Percentiles rank a stretch among this genome's conserved stretches.
Conservation (phyloP, 2,329 filamentous ascomycete genomes). For the Hypoxylon sp. region DNA sequence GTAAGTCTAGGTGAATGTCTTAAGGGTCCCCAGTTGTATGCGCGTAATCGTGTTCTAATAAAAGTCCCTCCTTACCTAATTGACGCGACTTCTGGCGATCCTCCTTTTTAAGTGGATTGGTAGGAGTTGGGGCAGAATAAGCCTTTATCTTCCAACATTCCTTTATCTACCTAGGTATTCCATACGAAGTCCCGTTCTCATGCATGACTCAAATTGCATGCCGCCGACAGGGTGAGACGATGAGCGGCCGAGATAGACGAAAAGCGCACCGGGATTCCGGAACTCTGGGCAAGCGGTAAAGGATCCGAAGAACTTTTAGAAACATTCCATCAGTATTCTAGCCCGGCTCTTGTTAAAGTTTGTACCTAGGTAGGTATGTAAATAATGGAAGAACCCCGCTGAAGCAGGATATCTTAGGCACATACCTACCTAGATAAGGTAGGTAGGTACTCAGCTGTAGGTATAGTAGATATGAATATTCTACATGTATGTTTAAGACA, state of each 20-base stretch:
- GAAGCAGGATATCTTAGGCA: background rate
- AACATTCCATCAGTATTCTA: background rate
- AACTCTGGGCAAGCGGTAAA: background rate
- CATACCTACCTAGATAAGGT: too few relatives aligned
- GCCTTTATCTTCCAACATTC: background rate
- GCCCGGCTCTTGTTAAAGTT: background rate
- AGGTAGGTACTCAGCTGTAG: too few relatives aligned
- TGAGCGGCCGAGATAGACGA: background rate
- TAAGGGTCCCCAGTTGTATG: background rate
- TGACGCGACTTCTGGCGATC: background rate
- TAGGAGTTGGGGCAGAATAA: background rate
- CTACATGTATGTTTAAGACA: background rate
- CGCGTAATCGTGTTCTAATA: background rate
- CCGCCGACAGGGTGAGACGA: background rate
- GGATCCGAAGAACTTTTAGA: background rate
- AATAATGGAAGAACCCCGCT: background rate
- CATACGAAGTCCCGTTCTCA: background rate
- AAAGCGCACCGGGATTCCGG: background rate
- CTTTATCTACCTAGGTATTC: background rate
- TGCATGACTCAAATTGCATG: background rate
- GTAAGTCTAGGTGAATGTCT: background rate
- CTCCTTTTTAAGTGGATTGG: background rate
- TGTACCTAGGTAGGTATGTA: too few relatives aligned
- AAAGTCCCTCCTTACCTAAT: conserved; percentile 1
- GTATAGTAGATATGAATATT: background rate